phyloP scores from a whole-genome alignment of 768 basidiomycete genomes.

The Termitomyces sp. region DNA sequence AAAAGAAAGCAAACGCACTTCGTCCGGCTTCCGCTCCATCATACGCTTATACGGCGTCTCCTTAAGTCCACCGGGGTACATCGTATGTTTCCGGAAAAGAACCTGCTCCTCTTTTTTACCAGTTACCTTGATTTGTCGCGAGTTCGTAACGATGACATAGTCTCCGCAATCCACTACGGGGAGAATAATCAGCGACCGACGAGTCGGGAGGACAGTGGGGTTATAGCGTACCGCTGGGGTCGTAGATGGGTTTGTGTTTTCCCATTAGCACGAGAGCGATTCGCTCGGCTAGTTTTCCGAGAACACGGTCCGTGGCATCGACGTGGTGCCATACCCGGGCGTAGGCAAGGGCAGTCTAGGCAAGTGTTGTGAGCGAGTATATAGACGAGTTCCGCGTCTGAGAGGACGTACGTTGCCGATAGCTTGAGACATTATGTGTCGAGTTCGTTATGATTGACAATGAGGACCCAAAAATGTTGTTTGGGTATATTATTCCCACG shows the following conservation, averaged over 20 bases:
- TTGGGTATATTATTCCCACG: slow-evolving; percentile 8
- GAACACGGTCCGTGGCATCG: slow-evolving; percentile 82
- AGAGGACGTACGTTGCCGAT: slow-evolving; percentile 66
- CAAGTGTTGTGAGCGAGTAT: neutral
- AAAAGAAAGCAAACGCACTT: too few species aligned
- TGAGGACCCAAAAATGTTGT: neutral
- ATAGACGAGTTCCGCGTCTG: neutral
- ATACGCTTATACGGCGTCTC: slow-evolving; percentile 82
- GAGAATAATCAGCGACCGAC: neutral
- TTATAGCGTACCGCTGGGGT: slow-evolving; percentile 70
- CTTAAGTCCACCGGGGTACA: slow-evolving; percentile 91
- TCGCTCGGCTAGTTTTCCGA: slow-evolving; percentile 90
- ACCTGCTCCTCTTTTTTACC: slow-evolving; percentile 87
- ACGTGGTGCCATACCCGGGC: slow-evolving; percentile 97
- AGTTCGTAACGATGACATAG: slow-evolving; percentile 95
- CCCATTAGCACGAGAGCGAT: slow-evolving; percentile 98
- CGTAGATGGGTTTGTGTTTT: slow-evolving; percentile 97
- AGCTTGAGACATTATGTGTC: slow-evolving; percentile 66
- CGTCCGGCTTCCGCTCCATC: slow-evolving; percentile 83
- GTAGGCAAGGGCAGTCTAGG: slow-evolving; percentile 89
- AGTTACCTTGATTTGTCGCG: slow-evolving; percentile 75
- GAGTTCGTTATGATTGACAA: neutral
- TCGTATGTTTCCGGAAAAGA: slow-evolving; percentile 84
- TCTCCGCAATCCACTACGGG: slow-evolving; percentile 89
- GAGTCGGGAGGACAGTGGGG: neutral